Evolutionary conservation across 805 yeast species (phyloP), one percentile per base, ranked within the genome.

Genomic region (Pichia insulana): DNA sequence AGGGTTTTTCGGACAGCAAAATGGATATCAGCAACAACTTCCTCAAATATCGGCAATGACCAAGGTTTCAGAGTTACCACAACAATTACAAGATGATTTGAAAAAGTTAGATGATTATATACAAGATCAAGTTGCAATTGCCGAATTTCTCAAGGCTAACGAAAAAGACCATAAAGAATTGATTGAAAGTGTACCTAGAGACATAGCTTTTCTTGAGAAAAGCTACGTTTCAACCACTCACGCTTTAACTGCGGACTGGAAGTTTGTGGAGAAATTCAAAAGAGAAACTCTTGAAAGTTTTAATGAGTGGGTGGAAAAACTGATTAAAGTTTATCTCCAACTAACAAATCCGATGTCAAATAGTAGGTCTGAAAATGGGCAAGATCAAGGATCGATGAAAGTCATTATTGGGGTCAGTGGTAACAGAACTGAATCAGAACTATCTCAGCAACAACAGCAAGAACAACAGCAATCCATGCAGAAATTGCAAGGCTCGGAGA

Each of bases 71-170:
- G 90, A 83, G 46, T 63, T 84, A 32, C 89, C 92, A 2, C 80
- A 75, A n/a, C 71, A 64, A n/a, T 62, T 79, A 42, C 83, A 81
- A 52, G 72, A 65, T 46, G 86, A 83, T 55, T 64, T 84, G 30
- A 83, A 80, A 57, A 78, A 79, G 48, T 63, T 84, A 43, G 87
- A 84, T 59, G 71, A 74, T 43, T 83, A 80, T 55, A 80, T 84
- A 38, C 83, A 80, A 54, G 74, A 74, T 30, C 94, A 84, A 61
- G 83, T 82, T 34, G 71, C 77, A 39, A 79, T 82, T 40, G 80
- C 88, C 2, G 83, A 82, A 40, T 77, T 76, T 25, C 63, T 84
- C 47, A 74, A 78, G 49, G 71, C 77, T 7, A 83, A 79, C 49
- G 68, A 73, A 45, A 62, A 61, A n/a, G 76, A 75, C 31, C 94